Conservation (phyloP, 441 rosid species). For the Omphalea diandra region DNA sequence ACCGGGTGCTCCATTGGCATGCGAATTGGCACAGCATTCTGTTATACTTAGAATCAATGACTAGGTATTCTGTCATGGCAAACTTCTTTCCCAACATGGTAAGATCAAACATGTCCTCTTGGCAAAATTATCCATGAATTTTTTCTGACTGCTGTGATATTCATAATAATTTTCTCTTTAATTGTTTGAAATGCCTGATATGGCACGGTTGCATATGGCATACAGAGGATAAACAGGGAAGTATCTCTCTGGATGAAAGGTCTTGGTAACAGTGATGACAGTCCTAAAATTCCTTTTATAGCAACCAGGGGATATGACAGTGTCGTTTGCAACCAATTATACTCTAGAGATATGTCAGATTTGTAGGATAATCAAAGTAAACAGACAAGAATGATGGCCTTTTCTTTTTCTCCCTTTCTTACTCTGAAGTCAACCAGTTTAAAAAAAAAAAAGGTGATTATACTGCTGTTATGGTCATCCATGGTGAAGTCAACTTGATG, state of each 20-base stretch:
- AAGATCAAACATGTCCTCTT: slow-evolving; percentile 18
- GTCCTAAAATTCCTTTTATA: slow-evolving; percentile 62
- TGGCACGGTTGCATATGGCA: slow-evolving; percentile 73
- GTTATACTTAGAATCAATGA: slow-evolving; percentile 76
- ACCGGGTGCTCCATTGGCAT: slow-evolving; percentile 84
- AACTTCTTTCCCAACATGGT: slow-evolving; percentile 96
- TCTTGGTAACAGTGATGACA: slow-evolving; percentile 36
- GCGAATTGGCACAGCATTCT: slow-evolving; percentile 69
- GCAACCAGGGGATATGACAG: slow-evolving; percentile 82
- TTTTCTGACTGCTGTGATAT: slow-evolving; percentile 10
- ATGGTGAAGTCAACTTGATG: too few species aligned
- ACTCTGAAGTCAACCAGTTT: background rate
- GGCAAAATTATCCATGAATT: slow-evolving; percentile 8
- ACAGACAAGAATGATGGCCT: slow-evolving; percentile 50
- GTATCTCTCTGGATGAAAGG: slow-evolving; percentile 88
- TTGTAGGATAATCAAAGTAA: slow-evolving; percentile 52
- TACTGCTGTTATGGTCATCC: too few species aligned
- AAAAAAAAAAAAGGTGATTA: too few species aligned
- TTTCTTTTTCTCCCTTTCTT: background rate
- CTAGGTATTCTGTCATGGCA: slow-evolving; percentile 96
- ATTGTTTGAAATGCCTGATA: slow-evolving; percentile 33
- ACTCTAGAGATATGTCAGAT: slow-evolving; percentile 69
- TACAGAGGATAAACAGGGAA: slow-evolving; percentile 82
- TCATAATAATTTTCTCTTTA: slow-evolving; percentile 18
- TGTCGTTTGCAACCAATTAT: slow-evolving; percentile 88